Evolutionary conservation across 2,329 filamentous ascomycete genomes (phyloP), one percentile per base, ranked within the genome.

Genomic region (Claviceps quebecensis): DNA sequence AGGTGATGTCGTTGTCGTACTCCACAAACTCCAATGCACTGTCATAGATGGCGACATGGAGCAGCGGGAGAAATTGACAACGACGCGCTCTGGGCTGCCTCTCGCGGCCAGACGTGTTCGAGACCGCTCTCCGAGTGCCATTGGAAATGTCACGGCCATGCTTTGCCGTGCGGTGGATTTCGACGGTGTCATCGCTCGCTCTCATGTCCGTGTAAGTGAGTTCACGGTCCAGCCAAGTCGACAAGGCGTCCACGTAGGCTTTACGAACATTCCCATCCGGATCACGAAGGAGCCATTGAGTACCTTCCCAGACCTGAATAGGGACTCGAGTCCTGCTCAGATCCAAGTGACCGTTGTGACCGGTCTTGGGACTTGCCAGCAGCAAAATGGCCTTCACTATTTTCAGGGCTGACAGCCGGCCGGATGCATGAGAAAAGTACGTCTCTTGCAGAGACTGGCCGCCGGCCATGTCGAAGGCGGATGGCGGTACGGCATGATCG

Each of bases 301-400:
- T 95, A n/a, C 87, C 88, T 66, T 97, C 90, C 93, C 93, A 98
- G 0, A 90, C 85, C 51, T 86, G 78, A 8, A 95, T 75, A 0
- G 86, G 83, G 1, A 94, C 86, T 41, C 75, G 80, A 63, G 84
- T 87, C 56, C 89, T 78, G 5, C 81, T 80, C 49, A 93, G 77
- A 34, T 78, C 78, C 49, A 73, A 75, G 63, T 75, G 81, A 57
- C 76, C 77, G 57, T 71, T 74, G 54, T 75, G 70, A 57, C 75
- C 80, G 22, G 74, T 76, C 57, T 76, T 77, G 43, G 77, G 76
- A 60, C 94, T 95, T 3, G 91, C 89, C 22, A 94, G 84, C 19
- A 84, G 69, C 19, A 98, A 72, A 52, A 96, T 89, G 40, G 82
- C 80, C 64, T 88, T 93, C 63, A 96, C 83, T 0, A 87, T 81